phyloP scores from a whole-genome alignment of 768 basidiomycete species.

The Russula dissimulans region DNA sequence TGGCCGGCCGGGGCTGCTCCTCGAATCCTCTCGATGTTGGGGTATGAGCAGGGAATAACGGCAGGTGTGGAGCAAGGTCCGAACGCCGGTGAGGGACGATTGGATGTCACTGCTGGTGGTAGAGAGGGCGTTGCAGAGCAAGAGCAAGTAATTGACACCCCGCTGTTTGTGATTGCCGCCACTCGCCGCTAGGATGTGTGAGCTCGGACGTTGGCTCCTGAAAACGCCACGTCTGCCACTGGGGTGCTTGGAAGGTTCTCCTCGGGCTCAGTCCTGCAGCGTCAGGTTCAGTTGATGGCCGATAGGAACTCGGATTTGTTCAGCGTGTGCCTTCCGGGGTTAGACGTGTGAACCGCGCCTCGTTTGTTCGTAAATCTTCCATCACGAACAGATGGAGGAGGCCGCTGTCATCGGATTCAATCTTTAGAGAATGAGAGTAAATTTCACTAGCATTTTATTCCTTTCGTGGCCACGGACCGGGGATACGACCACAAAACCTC shows the following conservation, averaged over 20 bases:
- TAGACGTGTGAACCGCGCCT: conserved; percentile 26
- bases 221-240: not conserved
- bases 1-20: not conserved
- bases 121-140: not conserved
- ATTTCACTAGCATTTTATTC: not conserved
- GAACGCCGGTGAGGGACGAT: not conserved
- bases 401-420: conserved; percentile 8
- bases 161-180: not conserved
- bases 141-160: not conserved
- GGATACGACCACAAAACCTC: not conserved
- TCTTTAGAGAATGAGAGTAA: not conserved
- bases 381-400: not conserved
- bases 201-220: not conserved
- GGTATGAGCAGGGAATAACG: not conserved
- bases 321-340: not conserved
- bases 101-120: not conserved
- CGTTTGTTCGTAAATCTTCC: conserved; percentile 36
- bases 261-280: not conserved
- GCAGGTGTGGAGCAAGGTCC: not conserved
- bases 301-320: conserved; percentile 2
- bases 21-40: not conserved
- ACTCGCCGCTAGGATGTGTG: not conserved
- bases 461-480: not conserved
- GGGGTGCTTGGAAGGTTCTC: not conserved
- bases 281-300: not conserved